Base-by-base conservation (phyloP, 2,329 filamentous ascomycete genomes). In the Helminthosporium solani region DNA sequence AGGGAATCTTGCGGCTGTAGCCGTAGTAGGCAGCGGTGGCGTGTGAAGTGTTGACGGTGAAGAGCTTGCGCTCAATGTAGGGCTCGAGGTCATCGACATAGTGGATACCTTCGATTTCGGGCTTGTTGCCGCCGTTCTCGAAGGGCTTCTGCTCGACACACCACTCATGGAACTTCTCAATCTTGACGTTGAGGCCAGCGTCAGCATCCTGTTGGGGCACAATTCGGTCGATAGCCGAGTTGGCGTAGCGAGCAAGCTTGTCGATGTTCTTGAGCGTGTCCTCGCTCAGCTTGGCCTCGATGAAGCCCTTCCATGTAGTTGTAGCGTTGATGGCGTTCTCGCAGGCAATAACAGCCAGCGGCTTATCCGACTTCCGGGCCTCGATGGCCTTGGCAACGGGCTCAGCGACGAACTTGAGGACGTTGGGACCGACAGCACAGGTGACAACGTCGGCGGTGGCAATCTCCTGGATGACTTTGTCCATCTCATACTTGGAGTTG, bases 121-220 rank as follows among this genome's bases (percentile, higher is more conserved):
- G 91, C 58, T 82, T 80, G 43, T 79, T 78, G 52, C 80, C 75
- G 53, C 85, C 82, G 54, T 85, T 79, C 52, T 70, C 65, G 73
- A 97, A 96, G 2, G 92, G 92, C 35, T 83, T 86, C 69, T 83
- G 77, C 68, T 99, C 94, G 41, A 99, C 91, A 31, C 94, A 92
- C 94, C 94, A 99, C 78, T 99, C 94, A 76, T 89, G 96, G 80
- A 97, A 99, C 76, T 94, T 94, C 80, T 99, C 94, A 38, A 99
- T 90, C 64, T 86, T 91, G 57, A 99, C 94, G 66, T 96, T 85
- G 35, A 99, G 81, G 45, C 90, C 90, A 19, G 86, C 82, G 61
- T 88, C 76, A 40, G 83, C 75, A 50, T 90, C 85, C 75, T 97
- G 94, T 34, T 90, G 88, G 12, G 94, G 94, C 19, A 97, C 94